Conservation (phyloP, 805 yeast genomes). For the Wickerhamiella hasegawae region DNA sequence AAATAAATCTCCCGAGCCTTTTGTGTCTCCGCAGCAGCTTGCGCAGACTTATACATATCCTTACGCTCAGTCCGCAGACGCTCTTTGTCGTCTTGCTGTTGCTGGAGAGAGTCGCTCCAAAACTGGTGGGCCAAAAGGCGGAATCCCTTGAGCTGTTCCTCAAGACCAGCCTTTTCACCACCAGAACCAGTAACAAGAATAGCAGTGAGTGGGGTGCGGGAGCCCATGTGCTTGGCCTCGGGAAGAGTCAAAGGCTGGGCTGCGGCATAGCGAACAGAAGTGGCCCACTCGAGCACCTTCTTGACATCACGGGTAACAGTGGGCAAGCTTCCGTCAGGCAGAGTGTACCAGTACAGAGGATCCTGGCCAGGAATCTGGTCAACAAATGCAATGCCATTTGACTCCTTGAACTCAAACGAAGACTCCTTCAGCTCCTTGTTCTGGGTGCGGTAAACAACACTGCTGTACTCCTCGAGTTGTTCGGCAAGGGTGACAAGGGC, state of each 20-base stretch:
- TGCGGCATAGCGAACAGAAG: slow-evolving; percentile 2
- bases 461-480: slow-evolving; percentile 8
- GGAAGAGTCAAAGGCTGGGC: background rate
- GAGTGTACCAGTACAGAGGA: background rate
- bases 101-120: slow-evolving; percentile 3
- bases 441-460: slow-evolving; percentile 10
- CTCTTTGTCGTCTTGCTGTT: slow-evolving; percentile 10
- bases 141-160: slow-evolving; percentile 1
- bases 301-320: slow-evolving; percentile 10
- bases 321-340: slow-evolving; percentile 12
- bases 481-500: slow-evolving; percentile 22
- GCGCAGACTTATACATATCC: no score
- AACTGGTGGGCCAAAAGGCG: slow-evolving; percentile 3
- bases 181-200: slow-evolving; percentile 1
- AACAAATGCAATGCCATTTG: slow-evolving; percentile 11
- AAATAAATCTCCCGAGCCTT: slow-evolving; percentile 8
- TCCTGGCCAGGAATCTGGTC: slow-evolving; percentile 4
- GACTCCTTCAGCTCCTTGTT: slow-evolving; percentile 7
- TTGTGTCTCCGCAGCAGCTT: no score
- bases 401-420: slow-evolving; percentile 5
- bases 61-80: slow-evolving; percentile 10
- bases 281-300: slow-evolving; percentile 1
- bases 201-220: slow-evolving; percentile 3
- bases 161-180: background rate
- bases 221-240: background rate